Conservation (phyloP, 1,284 basidiomycete genomes). For the Austropuccinia psidii region DNA sequence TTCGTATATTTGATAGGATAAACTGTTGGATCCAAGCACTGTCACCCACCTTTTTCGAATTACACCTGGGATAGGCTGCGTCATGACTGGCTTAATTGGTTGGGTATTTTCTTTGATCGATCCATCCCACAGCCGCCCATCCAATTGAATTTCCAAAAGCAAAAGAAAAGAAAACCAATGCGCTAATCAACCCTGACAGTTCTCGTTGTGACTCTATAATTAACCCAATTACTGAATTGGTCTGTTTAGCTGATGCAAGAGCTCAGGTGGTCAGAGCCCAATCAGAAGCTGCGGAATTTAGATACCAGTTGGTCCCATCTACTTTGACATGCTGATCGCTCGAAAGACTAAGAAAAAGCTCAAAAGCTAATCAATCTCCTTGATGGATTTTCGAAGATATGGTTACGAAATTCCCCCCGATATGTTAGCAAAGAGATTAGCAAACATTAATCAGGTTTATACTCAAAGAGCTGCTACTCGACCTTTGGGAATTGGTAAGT, state of each 20-base stretch:
- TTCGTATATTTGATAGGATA: slow-evolving; percentile 60
- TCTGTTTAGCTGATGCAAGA: slow-evolving; percentile 70
- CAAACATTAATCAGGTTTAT: slow-evolving; percentile 99
- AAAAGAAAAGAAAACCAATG: background rate
- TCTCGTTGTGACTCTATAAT: background rate
- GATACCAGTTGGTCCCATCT: slow-evolving; percentile 64
- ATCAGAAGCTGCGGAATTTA: slow-evolving; percentile 83
- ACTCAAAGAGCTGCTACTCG: slow-evolving; percentile 97
- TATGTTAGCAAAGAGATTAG: slow-evolving; percentile 82
- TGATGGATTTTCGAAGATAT: slow-evolving; percentile 45
- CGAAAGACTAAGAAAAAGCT: too few species aligned
- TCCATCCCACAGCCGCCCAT: too few species aligned
- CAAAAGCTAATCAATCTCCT: too few species aligned
- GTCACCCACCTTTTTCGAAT: slow-evolving; percentile 95
- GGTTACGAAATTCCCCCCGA: slow-evolving; percentile 98
- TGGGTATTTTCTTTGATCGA: slow-evolving; percentile 1
- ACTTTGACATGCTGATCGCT: background rate
- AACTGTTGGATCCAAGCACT: slow-evolving; percentile 88
- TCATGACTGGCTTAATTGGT: slow-evolving; percentile 94
- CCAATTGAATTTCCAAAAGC: background rate
- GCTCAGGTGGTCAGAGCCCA: slow-evolving; percentile 83
- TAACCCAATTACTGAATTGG: background rate
- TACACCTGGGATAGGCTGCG: slow-evolving; percentile 92
- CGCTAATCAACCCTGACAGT: background rate
- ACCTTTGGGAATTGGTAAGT: slow-evolving; percentile 84